Base-by-base conservation (phyloP, 2,329 filamentous ascomycete genomes). In the Ceratocystis albifundus region DNA sequence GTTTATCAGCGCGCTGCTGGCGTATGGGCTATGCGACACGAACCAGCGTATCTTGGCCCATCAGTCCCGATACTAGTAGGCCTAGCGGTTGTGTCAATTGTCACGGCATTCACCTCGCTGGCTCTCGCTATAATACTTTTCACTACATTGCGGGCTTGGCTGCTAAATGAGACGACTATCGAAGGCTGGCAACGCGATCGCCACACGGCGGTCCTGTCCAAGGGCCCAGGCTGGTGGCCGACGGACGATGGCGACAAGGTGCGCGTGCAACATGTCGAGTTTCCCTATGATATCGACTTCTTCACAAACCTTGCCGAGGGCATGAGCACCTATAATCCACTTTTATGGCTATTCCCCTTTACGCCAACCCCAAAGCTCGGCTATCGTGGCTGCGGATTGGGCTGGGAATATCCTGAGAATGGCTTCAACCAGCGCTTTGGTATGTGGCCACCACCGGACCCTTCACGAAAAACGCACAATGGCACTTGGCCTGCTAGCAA, bases 261-360 rank as follows among this genome's bases (percentile, higher is more conserved):
- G 1, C 75, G 78, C 10, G 80, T 88, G 55, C 78, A 82, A 67
- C 82, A 80, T 65, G 82, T 92, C 71, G 88, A 93, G 74, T 94
- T 90, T 71, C 90, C 89, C 0, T 94, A 91, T 75, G 89, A 95
- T 71, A 76, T 93, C 57, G 88, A 88, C 62, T 78, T 94, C 71
- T 90, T 84, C 76, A 74, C 77, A 45, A 95, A 95, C 74, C 80
- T 93, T 72, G 80, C 81, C 17, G 86, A 89, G 72, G 87, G 85
- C 17, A 92, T 94, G 87, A 88, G 88, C 3, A 86, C 83, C 0
- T 70, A 73, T 6, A 90, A 89, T 72, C 71, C 82, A 0, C 69
- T 90, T 0, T 73, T 80, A 5, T 94, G 89, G 89, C 76, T 90
- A 66, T 82, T 84, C 70, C 89, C 89, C 0, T 79, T 91, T 50